phyloP scores from a whole-genome alignment of 2,329 filamentous ascomycete genomes.

The Colletotrichum navitas region DNA sequence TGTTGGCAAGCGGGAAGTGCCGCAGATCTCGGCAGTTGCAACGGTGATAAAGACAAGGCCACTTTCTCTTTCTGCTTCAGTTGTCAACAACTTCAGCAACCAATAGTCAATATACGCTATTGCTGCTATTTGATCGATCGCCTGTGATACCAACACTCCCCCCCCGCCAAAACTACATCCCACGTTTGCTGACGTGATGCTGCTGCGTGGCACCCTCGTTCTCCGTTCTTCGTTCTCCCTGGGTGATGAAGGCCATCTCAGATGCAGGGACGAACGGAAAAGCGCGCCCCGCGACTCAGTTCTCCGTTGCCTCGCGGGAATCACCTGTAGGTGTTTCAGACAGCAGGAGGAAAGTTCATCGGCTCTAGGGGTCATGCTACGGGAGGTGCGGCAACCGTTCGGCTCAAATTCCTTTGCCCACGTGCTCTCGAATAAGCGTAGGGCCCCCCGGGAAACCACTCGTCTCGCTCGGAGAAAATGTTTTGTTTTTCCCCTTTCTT shows the following conservation, averaged over 20 bases:
- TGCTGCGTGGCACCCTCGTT: background rate
- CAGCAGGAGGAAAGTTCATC: background rate
- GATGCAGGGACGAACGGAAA: slow-evolving; percentile 1
- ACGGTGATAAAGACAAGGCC: background rate
- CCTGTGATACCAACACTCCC: too few relatives aligned
- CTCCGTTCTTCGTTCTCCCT: too few relatives aligned
- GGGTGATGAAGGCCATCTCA: background rate
- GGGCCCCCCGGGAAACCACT: background rate
- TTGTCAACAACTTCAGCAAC: too few relatives aligned
- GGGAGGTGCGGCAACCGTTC: background rate
- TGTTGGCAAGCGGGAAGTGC: background rate
- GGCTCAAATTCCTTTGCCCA: slow-evolving; percentile 1
- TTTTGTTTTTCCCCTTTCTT: background rate
- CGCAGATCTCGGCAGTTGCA: too few relatives aligned
- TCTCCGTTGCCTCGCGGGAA: background rate
- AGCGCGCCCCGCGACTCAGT: background rate
- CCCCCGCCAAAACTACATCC: too few relatives aligned
- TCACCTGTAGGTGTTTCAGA: background rate
- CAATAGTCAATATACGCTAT: too few relatives aligned
- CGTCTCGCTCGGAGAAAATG: background rate
- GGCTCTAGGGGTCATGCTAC: background rate
- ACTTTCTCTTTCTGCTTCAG: too few relatives aligned
- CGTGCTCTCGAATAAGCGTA: background rate
- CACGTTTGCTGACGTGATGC: background rate
- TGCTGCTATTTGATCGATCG: too few relatives aligned